A percentile compares a stretch with the other conserved stretches of the same genome.
Conservation (phyloP, 2,329 filamentous ascomycete species). For the Sclerotinia sclerotiorum region DNA sequence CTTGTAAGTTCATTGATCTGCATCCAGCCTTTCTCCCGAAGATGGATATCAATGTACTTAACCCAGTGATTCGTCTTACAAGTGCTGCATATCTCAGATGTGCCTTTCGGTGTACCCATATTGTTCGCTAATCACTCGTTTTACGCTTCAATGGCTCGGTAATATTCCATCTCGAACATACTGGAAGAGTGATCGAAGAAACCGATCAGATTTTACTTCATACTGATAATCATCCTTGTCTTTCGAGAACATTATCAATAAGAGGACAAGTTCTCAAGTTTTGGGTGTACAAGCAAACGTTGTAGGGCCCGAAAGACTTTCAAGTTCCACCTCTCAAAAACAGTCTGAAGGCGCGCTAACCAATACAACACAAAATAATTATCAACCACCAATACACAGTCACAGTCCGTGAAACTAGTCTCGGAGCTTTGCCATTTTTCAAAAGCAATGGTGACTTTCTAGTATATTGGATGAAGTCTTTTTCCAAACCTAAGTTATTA, state of each 20-base stretch:
- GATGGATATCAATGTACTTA: not conserved
- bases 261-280: not conserved
- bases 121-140: not conserved
- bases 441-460: too few species aligned
- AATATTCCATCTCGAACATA: not conserved
- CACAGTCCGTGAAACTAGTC: not conserved
- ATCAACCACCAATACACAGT: not conserved
- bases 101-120: not conserved
- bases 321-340: not conserved
- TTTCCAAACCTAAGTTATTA: not conserved
- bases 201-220: too few species aligned
- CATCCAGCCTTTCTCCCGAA: not conserved
- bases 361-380: not conserved
- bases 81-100: not conserved
- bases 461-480: not conserved
- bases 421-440: not conserved
- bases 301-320: too few species aligned
- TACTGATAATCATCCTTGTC: too few species aligned
- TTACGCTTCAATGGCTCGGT: too few species aligned
- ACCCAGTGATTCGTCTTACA: not conserved
- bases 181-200: not conserved
- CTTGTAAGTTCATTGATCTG: not conserved
- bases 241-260: not conserved
- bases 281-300: too few species aligned
- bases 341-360: not conserved